These are phyloP conservation scores for Mortierella sp. DNA, from an alignment of 371 early-diverging fungal genomes.

Conservation along the genomic window DNA sequence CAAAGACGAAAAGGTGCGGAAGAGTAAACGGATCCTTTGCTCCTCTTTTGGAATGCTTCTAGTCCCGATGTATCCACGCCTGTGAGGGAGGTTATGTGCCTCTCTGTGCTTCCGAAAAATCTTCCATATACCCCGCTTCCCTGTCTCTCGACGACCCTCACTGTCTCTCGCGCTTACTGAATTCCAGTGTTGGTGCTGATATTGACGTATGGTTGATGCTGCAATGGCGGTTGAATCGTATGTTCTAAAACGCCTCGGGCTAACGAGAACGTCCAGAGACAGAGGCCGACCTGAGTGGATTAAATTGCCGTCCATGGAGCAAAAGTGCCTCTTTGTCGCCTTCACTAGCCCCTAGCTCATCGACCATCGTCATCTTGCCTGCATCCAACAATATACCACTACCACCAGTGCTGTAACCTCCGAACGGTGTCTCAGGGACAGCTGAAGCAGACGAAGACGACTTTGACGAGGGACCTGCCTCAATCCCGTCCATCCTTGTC, in stretches of 20 bases:
- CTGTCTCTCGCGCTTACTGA: not conserved
- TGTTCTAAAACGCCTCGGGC: not conserved
- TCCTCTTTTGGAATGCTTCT: not conserved
- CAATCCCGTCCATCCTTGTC: conserved; percentile 34
- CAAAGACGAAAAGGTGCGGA: not conserved
- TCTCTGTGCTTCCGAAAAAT: not conserved
- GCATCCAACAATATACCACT: not conserved
- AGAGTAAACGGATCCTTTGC: no score
- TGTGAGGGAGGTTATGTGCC: not conserved
- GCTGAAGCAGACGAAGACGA: conserved; percentile 13
- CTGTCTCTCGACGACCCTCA: not conserved
- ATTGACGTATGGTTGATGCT: not conserved
- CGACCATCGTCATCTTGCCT: not conserved
- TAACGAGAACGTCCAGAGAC: not conserved
- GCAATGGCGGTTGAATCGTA: not conserved
- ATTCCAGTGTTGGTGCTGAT: not conserved
- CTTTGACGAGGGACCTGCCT: conserved; percentile 17
- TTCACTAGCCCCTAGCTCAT: not conserved
- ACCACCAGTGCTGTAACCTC: conserved; percentile 9
- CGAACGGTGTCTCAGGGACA: conserved; percentile 32
- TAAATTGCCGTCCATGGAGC: not conserved
- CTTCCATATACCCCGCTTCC: not conserved
- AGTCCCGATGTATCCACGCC: not conserved
- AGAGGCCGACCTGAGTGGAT: not conserved
- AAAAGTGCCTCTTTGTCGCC: not conserved